A percentile compares a stretch with the other conserved stretches of the same genome.
Conservation (phyloP, 306 rosid genomes). For the Acacia melanoxylon region DNA sequence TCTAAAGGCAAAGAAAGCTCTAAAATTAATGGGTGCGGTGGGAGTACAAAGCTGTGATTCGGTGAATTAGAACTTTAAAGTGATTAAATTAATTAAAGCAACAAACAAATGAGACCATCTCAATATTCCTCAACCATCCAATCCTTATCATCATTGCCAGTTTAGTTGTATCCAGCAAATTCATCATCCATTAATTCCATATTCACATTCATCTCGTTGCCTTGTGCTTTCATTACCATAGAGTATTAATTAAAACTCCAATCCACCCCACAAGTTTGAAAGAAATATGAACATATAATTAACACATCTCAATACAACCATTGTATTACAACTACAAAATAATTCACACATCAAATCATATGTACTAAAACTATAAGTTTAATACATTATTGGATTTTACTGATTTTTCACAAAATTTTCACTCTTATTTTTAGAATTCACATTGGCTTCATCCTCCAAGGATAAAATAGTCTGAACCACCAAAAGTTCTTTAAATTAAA, state of each 20-base stretch:
- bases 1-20: too few relatives aligned
- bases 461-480: neutral
- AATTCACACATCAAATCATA: too few relatives aligned
- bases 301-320: neutral
- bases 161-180: conserved; percentile 41
- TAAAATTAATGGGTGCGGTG: too few relatives aligned
- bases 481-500: conserved; percentile 3
- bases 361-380: neutral
- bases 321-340: neutral
- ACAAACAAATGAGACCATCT: neutral
- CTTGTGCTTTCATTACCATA: conserved; percentile 5
- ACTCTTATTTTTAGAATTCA: neutral
- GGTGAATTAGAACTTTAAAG: conserved; percentile 1
- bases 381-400: neutral
- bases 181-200: conserved; percentile 37
- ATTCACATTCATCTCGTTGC: conserved; percentile 36
- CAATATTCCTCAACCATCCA: conserved; percentile 7
- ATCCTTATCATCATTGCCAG: conserved; percentile 21
- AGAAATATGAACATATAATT: neutral
- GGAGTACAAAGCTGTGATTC: conserved; percentile 9
- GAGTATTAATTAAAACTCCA: neutral
- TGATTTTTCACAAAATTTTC: neutral
- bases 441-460: conserved; percentile 23
- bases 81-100: conserved; percentile 4
- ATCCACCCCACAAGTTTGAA: neutral